Evolutionary conservation across 2,329 filamentous ascomycete genomes (phyloP).

Genomic region (Pseudofabraea citricarpa): DNA sequence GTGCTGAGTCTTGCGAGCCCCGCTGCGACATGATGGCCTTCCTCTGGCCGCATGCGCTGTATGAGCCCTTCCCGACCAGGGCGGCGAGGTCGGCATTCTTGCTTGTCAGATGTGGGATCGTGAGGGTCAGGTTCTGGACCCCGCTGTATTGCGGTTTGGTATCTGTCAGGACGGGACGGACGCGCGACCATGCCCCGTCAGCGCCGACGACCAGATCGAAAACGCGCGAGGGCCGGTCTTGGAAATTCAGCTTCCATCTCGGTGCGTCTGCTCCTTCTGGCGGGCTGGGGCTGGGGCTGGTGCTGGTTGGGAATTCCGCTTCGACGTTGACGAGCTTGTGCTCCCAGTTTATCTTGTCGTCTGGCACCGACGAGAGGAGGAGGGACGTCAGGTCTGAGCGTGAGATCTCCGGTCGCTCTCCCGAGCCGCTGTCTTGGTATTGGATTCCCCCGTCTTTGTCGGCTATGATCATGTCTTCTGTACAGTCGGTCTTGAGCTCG

Average conservation of each 20-base stretch:
- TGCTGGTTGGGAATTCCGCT: too few species aligned
- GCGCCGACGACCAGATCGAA: conserved; percentile 33
- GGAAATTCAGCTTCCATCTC: not conserved
- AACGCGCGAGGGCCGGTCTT: conserved; percentile 11
- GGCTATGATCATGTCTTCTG: conserved; percentile 15
- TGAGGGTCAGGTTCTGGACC: conserved; percentile 12
- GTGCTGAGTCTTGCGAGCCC: conserved; percentile 5
- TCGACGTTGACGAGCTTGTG: conserved; percentile 1
- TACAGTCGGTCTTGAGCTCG: conserved; percentile 17
- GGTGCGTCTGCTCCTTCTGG: too few species aligned
- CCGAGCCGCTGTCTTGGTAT: conserved; percentile 15
- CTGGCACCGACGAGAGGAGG: conserved; percentile 18
- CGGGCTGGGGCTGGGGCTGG: not conserved
- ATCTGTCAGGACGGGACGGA: conserved; percentile 22
- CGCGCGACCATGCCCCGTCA: conserved; percentile 33
- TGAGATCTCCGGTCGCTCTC: conserved; percentile 22
- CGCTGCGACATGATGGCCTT: conserved; percentile 12
- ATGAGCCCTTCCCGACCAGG: conserved; percentile 11
- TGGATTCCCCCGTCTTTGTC: conserved; percentile 22
- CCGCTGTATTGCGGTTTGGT: conserved; percentile 7
- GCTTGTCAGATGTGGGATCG: conserved; percentile 7
- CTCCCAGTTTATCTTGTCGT: conserved; percentile 20
- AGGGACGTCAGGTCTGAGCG: conserved; percentile 20
- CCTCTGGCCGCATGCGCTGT: conserved; percentile 2
- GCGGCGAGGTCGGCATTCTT: conserved; percentile 6